These are phyloP conservation scores for Kwoniella botswanensis DNA, from an alignment of 768 basidiomycete genomes.

Conservation along the genomic window DNA sequence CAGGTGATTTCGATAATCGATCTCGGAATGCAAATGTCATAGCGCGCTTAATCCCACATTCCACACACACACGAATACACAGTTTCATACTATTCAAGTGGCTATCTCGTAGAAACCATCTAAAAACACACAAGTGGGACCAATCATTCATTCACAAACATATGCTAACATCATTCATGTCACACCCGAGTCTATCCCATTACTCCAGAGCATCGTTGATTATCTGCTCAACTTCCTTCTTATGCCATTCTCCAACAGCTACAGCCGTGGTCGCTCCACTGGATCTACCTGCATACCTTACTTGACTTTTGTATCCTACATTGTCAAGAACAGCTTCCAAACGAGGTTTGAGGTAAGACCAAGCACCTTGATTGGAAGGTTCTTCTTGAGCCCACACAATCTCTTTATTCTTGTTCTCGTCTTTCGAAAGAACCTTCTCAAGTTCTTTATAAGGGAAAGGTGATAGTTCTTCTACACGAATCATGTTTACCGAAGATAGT, in stretches of 20 bases:
- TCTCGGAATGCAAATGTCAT: not conserved
- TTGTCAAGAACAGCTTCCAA: constrained; percentile 64
- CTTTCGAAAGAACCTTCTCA: constrained; percentile 61
- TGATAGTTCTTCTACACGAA: constrained; percentile 82
- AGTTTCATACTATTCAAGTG: not conserved
- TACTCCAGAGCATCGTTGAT: constrained; percentile 59
- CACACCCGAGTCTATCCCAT: not conserved
- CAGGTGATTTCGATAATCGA: not conserved
- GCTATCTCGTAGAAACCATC: not conserved
- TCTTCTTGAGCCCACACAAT: constrained; percentile 81
- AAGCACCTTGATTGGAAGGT: constrained; percentile 84
- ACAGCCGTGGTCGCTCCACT: constrained; percentile 78
- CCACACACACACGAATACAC: not conserved
- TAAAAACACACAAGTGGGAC: not conserved
- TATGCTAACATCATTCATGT: not conserved
- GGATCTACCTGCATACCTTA: constrained; percentile 70
- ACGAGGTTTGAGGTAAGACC: constrained; percentile 68
- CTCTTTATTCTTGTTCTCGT: constrained; percentile 60
- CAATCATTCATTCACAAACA: not conserved
- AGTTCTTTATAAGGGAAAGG: constrained; percentile 81
- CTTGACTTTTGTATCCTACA: constrained; percentile 52
- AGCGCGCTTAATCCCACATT: not conserved
- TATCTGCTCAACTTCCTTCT: constrained; percentile 68
- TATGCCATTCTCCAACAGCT: constrained; percentile 73
- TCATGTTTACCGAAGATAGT: constrained; percentile 66